phyloP scores from a whole-genome alignment of 495 filamentous ascomycete species.

The Cenococcum geophilum region DNA sequence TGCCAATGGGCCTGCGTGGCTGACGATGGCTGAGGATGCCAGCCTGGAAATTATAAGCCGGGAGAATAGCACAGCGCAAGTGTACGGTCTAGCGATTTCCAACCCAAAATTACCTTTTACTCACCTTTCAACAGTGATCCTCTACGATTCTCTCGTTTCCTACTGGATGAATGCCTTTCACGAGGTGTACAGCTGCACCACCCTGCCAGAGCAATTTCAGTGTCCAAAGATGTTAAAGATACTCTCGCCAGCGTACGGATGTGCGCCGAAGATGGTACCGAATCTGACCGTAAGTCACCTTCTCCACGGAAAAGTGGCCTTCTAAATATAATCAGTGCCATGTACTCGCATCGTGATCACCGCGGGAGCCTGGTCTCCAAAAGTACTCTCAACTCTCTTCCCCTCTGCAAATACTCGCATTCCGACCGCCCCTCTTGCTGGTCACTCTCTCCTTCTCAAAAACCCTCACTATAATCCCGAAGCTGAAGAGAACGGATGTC shows the following conservation, averaged over 20 bases:
- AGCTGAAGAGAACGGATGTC: conserved; percentile 44
- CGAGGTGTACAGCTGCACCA: conserved; percentile 63
- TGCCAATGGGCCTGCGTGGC: conserved; percentile 51
- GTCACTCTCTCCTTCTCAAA: conserved; percentile 62
- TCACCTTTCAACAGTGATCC: conserved; percentile 48
- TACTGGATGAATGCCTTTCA: conserved; percentile 51
- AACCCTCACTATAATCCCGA: conserved; percentile 52
- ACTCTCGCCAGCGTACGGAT: conserved; percentile 47
- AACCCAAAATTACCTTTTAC: background rate
- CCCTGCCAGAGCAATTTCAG: conserved; percentile 50
- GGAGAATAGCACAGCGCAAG: conserved; percentile 58
- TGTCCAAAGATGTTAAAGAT: conserved; percentile 45
- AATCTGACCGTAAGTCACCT: conserved; percentile 40
- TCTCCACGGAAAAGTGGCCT: too few species aligned
- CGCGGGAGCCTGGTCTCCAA: conserved; percentile 63
- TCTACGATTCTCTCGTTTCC: conserved; percentile 54
- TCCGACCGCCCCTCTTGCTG: conserved; percentile 58
- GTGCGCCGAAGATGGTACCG: conserved; percentile 43
- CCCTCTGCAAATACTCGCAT: conserved; percentile 46
- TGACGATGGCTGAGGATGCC: conserved; percentile 48
- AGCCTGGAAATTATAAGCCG: conserved; percentile 57
- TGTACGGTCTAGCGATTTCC: conserved; percentile 41
- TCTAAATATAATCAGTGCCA: conserved; percentile 35
- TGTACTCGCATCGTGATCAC: conserved; percentile 58
- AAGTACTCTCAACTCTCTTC: conserved; percentile 59